These are phyloP conservation scores for Calophaca sinica DNA, from an alignment of 306 rosid genomes.

Conservation along the genomic window DNA sequence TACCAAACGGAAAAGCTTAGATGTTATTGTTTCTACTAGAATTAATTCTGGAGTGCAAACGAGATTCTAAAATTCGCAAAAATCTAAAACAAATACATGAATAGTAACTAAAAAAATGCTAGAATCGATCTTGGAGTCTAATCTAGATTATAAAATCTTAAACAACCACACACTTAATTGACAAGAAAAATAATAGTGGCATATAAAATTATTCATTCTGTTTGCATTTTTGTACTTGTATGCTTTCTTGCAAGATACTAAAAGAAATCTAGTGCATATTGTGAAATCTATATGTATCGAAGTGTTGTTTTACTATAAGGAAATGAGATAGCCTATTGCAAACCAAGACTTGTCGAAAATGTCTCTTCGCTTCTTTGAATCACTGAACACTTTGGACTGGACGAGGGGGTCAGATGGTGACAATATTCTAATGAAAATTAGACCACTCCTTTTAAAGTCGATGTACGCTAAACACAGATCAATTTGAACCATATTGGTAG, in stretches of 20 bases:
- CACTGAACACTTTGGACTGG: background rate
- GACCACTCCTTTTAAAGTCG: too few species aligned
- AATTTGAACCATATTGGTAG: too few species aligned
- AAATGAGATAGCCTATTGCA: background rate
- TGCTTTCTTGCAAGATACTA: background rate
- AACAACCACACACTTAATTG: too few species aligned
- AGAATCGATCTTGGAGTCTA: too few species aligned
- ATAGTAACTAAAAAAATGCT: too few species aligned
- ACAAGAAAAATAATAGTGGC: background rate
- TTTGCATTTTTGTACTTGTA: background rate
- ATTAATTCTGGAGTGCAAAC: too few species aligned
- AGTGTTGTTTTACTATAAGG: slow-evolving; percentile 1
- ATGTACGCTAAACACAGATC: too few species aligned
- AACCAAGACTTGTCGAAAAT: slow-evolving; percentile 14
- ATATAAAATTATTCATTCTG: background rate
- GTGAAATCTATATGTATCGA: background rate
- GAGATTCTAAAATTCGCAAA: too few species aligned
- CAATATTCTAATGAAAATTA: background rate
- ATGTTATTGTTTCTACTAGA: too few species aligned
- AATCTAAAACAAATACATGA: too few species aligned
- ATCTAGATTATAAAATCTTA: too few species aligned
- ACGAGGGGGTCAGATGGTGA: slow-evolving; percentile 15
- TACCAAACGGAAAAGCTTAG: too few species aligned
- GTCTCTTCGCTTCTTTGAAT: slow-evolving; percentile 34
- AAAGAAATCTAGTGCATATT: background rate